Base-by-base conservation (phyloP, 2,329 filamentous ascomycete genomes). In the Trichoderma endophyticum region DNA sequence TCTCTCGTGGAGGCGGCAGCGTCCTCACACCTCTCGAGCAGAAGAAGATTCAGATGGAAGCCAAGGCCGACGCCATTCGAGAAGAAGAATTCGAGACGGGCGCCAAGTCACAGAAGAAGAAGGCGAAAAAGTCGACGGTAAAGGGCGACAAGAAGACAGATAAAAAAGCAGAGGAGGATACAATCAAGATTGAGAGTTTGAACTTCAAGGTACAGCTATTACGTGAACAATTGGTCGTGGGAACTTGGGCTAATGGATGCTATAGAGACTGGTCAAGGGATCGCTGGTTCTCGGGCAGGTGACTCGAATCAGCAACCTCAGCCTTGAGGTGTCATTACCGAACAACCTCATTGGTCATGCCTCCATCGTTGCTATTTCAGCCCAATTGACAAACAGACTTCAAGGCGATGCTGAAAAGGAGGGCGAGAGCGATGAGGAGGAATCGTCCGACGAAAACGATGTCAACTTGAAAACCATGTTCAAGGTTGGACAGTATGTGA, bases 21-120 rank as follows among this genome's bases (percentile, higher is more conserved):
- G 87, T 97, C 67, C 84, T 99, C 79, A 98, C 96, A 2, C 95
- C 96, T 24, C 85, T 99, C 66, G 96, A 99, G 81, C 93, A 97
- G 80, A 98, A 97, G 84, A 94, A 98, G 82, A 98, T 99, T 74
- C 92, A 96, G 78, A 91, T 97, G 72, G 92, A 98, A 82, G 96
- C 96, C 60, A 96, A 93, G 79, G 91, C 92, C 77, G 96, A 99
- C 85, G 96, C 95, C 54, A 85, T 97, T 51, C 96, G 95, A 79
- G 96, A 98, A 82, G 91, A 97, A 77, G 88, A 91, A 76, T 89
- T 88, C 62, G 83, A 84, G 65, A 86, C 86, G 71, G 82, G 83
- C 57, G 79, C 82, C 32, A 85, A 87, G 73, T 73, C 77, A 14
- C 76, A 77, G 66, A 82, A 78, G 76, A 89, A 87, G 80, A 91